Base-by-base conservation (phyloP, 2,329 filamentous ascomycete genomes). In the Colletotrichum cereale region DNA sequence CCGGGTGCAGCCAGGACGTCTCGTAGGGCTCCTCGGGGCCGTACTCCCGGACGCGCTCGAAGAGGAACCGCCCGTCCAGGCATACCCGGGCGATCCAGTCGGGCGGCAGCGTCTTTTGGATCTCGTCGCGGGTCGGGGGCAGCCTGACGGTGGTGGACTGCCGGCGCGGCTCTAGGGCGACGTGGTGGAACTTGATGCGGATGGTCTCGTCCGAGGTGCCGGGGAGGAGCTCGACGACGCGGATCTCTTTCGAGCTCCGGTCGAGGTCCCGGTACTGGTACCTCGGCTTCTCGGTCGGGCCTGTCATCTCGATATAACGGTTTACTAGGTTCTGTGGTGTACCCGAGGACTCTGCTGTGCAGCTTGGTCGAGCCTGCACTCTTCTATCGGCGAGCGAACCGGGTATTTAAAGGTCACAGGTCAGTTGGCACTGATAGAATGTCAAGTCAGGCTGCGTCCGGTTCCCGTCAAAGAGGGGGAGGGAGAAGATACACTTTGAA, bases 171-270 rank as follows among this genome's bases (percentile, higher is more conserved):
- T 44, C 21, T 24, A 62, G 47, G 31, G 34, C 44, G 29, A 52
- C 47, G 11, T 62, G 60, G 3, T 62, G 60, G 18, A 62, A 62
- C 34, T 26, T 62, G 60, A 62, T 48, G n/a, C 60, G 60, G 18
- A 52, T 62, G 6, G 42, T 24, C 31, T 62, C 42, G 29, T 62
- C 24, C 8, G 50, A 62, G 26, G 58, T 24, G 18, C 58, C 58
- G 40, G 58, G 58, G 3, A 62, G 58, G 26, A 62, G 42, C 38
- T 44, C 47, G 26, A 48, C 58, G 2, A 62, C 42, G 7, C 58
- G 58, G 18, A 62, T 62, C 18, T 62, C 58, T 34, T 62, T 62
- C 10, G 53, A 34, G 34, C 7, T 38, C 53, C 31, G n/a, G 31
- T 62, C 58, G 18, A 62, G 58, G 18, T 44, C 58, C n/a, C 42